Evolutionary conservation across 345 rosid species (phyloP).

Genomic region (Syzygium aromaticum): DNA sequence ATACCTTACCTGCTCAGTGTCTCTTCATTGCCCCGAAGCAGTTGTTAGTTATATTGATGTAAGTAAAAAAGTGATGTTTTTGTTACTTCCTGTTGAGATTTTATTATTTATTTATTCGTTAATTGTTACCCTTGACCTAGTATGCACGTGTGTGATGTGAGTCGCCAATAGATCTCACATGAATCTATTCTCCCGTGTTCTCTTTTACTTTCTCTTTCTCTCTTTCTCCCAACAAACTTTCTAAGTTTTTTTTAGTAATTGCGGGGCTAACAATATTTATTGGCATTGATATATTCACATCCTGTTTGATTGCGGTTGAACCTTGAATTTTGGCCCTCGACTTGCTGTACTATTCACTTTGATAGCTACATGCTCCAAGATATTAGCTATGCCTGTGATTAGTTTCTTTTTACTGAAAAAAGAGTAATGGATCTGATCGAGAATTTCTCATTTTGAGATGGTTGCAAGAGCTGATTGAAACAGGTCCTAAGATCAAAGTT

Average conservation of each 20-base stretch:
- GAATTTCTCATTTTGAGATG: slow-evolving; percentile 6
- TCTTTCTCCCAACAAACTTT: neutral
- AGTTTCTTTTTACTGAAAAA: neutral
- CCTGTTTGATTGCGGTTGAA: neutral
- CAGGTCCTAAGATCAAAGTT: neutral
- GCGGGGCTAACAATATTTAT: neutral
- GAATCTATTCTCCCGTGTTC: neutral
- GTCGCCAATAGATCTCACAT: neutral
- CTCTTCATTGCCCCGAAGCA: neutral
- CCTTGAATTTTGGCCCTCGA: neutral
- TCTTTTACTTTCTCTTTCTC: neutral
- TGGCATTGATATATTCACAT: neutral
- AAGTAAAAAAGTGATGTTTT: neutral
- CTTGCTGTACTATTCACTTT: neutral
- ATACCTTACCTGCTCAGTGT: neutral
- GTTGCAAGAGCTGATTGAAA: neutral
- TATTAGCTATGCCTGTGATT: neutral
- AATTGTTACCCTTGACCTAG: neutral
- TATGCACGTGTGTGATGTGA: neutral
- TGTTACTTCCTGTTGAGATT: neutral
- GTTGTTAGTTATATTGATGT: neutral
- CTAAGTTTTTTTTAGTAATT: neutral
- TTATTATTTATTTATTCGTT: neutral
- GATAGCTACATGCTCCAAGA: neutral
- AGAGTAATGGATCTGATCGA: neutral